Evolutionary conservation across 371 early-diverging fungal genomes (phyloP).

Genomic region (Mucor irregularis): DNA sequence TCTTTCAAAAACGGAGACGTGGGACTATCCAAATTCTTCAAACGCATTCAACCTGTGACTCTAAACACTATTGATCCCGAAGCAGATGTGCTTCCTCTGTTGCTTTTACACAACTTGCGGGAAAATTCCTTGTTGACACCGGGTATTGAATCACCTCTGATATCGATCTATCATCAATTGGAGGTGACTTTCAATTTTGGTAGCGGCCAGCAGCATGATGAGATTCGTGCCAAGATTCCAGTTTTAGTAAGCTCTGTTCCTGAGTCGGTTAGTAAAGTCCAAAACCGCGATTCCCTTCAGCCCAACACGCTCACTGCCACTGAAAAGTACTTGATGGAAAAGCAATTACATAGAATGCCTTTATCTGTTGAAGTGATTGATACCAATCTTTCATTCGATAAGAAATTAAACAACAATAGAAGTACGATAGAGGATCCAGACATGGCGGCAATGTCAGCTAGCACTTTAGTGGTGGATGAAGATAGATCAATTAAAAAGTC

Average conservation of each 20-base stretch:
- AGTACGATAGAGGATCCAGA: too few species aligned
- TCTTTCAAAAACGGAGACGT: constrained; percentile 9
- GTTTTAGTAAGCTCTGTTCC: constrained; percentile 16
- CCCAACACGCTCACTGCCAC: too few species aligned
- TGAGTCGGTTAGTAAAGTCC: not conserved
- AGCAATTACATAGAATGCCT: constrained; percentile 4
- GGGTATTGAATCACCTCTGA: constrained; percentile 15
- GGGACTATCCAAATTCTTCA: constrained; percentile 18
- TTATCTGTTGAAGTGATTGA: not conserved
- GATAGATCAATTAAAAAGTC: constrained; percentile 3
- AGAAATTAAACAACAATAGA: not conserved
- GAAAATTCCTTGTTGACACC: not conserved
- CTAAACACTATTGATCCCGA: constrained; percentile 4
- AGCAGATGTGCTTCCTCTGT: not conserved
- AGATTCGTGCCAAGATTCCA: constrained; percentile 17
- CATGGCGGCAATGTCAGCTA: too few species aligned
- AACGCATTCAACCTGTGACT: constrained; percentile 18
- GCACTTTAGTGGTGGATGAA: not conserved
- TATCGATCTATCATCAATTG: constrained; percentile 15
- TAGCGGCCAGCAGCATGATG: constrained; percentile 6
- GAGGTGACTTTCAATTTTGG: constrained; percentile 25
- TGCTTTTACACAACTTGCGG: constrained; percentile 3
- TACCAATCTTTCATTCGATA: not conserved
- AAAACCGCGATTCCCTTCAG: not conserved
- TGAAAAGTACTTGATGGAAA: constrained; percentile 16